These are phyloP conservation scores for Myochromella boudieri DNA, from an alignment of 768 basidiomycete species.

Conservation along the genomic window DNA sequence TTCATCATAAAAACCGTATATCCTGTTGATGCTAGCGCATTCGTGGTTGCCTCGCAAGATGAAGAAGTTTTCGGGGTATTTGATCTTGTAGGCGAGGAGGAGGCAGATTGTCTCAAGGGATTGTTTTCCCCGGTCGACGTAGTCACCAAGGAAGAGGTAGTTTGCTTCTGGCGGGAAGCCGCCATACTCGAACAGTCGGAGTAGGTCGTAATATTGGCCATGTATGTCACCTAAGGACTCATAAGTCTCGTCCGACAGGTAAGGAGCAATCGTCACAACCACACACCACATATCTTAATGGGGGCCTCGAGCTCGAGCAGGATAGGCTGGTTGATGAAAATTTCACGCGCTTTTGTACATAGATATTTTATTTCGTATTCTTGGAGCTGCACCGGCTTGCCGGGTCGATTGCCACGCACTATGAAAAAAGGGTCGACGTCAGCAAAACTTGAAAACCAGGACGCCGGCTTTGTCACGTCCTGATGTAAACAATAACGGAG, in stretches of 20 bases:
- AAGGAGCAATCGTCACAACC: conserved; percentile 29
- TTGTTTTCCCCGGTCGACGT: conserved; percentile 99
- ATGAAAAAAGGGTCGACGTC: conserved; percentile 22
- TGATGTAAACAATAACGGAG: not conserved
- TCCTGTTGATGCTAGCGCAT: conserved; percentile 98
- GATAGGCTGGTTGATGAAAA: conserved; percentile 99
- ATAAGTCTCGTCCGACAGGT: conserved; percentile 19
- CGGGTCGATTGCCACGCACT: conserved; percentile 98
- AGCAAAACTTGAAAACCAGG: conserved; percentile 7
- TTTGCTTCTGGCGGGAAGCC: conserved; percentile 99
- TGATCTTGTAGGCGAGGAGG: conserved; percentile 99
- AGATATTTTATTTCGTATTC: conserved; percentile 99
- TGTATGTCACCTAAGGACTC: conserved; percentile 80
- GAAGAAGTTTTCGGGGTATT: conserved; percentile 99
- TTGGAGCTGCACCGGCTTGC: conserved; percentile 95
- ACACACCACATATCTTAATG: conserved; percentile 97
- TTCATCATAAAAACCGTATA: conserved; percentile 99
- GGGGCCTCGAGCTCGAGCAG: conserved; percentile 97
- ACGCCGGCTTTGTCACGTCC: conserved; percentile 7
- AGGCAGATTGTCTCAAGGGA: conserved; percentile 99
- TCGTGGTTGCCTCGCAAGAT: conserved; percentile 99
- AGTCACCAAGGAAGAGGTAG: conserved; percentile 99
- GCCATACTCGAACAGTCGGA: conserved; percentile 97
- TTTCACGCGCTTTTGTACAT: conserved; percentile 97
- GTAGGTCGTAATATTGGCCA: conserved; percentile 98